These are phyloP conservation scores for Persicaria tinctoria DNA, from an alignment of 148 eudicot genomes.

Conservation along the genomic window DNA sequence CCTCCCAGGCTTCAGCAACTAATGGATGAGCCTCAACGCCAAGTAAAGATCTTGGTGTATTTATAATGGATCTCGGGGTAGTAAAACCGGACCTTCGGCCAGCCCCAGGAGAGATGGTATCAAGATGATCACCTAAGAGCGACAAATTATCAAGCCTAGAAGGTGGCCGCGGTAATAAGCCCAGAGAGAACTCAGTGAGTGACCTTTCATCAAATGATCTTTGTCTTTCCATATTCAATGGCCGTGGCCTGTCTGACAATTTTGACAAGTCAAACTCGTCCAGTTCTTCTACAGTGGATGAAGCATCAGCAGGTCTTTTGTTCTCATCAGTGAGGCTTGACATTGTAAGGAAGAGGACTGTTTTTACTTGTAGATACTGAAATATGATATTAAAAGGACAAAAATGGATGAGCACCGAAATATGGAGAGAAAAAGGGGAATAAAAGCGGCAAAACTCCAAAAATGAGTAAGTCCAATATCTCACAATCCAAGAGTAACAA, in stretches of 20 bases:
- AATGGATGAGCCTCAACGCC: constrained; percentile 68
- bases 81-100: constrained; percentile 54
- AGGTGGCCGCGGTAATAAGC: constrained; percentile 42
- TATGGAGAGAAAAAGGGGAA: too few relatives aligned
- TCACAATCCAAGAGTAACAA: not conserved
- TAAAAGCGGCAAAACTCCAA: not conserved
- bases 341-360: constrained; percentile 13
- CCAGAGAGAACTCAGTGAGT: constrained; percentile 37
- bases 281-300: constrained; percentile 25
- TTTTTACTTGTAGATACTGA: not conserved
- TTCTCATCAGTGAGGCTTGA: constrained; percentile 23
- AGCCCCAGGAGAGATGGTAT: constrained; percentile 32
- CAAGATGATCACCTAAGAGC: constrained; percentile 31
- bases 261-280: constrained; percentile 61
- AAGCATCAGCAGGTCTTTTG: constrained; percentile 18
- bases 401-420: not conserved
- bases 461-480: not conserved
- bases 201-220: constrained; percentile 78
- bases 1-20: constrained; percentile 86
- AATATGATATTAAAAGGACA: not conserved
- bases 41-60: constrained; percentile 50
- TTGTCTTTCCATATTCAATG: constrained; percentile 60
- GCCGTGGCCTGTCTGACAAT: constrained; percentile 44
- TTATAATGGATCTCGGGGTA: constrained; percentile 38
- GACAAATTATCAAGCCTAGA: constrained; percentile 19